Percentiles rank a stretch among this genome's conserved stretches.
Conservation (phyloP, 1,284 basidiomycete genomes). For the Leccinum solheimii region DNA sequence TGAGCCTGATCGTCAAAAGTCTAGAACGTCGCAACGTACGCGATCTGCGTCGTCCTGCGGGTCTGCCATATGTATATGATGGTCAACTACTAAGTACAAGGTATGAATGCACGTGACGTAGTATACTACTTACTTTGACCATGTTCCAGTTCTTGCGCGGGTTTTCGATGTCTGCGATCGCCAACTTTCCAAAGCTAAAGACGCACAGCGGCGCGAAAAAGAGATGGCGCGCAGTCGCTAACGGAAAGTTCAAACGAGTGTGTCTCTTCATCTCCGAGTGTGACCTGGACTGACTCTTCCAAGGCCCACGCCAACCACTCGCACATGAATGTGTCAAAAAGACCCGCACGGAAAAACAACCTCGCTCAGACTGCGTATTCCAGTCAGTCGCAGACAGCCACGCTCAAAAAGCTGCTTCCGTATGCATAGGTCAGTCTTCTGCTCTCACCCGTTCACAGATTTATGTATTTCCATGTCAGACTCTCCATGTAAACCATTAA, state of each 20-base stretch:
- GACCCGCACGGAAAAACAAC: constrained; percentile 62
- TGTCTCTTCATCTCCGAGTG: constrained; percentile 25
- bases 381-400: constrained; percentile 58
- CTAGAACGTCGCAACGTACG: constrained; percentile 40
- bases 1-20: not conserved
- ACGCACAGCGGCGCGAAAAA: constrained; percentile 81
- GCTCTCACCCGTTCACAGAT: not conserved
- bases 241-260: constrained; percentile 78
- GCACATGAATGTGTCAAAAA: constrained; percentile 72
- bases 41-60: constrained; percentile 77
- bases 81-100: too few species aligned
- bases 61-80: constrained; percentile 34
- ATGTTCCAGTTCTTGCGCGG: constrained; percentile 15
- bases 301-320: constrained; percentile 69
- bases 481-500: not conserved
- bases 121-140: not conserved
- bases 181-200: constrained; percentile 67
- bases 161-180: constrained; percentile 50
- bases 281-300: constrained; percentile 6
- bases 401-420: constrained; percentile 66
- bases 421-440: constrained; percentile 45
- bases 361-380: constrained; percentile 68
- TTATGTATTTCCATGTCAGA: constrained; percentile 11
- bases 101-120: not conserved
- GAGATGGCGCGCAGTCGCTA: constrained; percentile 69